Conservation (phyloP, 2,329 filamentous ascomycete species). For the Pochonia chlamydosporia region DNA sequence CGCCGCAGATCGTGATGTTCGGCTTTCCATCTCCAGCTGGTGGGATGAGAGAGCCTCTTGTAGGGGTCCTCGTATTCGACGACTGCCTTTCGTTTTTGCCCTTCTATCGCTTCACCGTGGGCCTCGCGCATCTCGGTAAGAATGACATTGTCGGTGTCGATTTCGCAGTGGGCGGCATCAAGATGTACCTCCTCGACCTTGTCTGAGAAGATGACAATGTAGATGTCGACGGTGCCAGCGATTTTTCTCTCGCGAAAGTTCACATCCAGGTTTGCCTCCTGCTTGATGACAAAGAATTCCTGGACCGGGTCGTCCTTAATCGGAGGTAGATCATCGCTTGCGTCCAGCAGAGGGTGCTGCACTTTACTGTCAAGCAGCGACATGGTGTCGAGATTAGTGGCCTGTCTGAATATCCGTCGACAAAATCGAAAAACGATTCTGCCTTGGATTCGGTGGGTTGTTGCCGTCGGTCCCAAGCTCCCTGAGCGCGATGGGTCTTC, state of each 20-base stretch:
- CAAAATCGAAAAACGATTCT: background rate
- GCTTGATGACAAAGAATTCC: slow-evolving; percentile 61
- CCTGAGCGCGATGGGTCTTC: slow-evolving; percentile 1
- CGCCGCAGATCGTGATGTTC: slow-evolving; percentile 71
- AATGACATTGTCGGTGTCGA: slow-evolving; percentile 48
- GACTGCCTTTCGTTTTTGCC: slow-evolving; percentile 33
- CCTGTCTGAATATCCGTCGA: background rate
- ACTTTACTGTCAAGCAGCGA: slow-evolving; percentile 2
- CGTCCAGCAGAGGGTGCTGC: slow-evolving; percentile 23
- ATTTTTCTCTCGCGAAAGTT: slow-evolving; percentile 73
- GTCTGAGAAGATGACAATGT: slow-evolving; percentile 59
- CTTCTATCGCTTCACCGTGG: slow-evolving; percentile 28
- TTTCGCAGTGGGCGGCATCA: slow-evolving; percentile 57
- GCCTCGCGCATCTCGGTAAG: slow-evolving; percentile 36
- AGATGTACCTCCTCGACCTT: slow-evolving; percentile 53
- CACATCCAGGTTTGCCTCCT: slow-evolving; percentile 84
- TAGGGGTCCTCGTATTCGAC: slow-evolving; percentile 59
- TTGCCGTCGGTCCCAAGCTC: background rate
- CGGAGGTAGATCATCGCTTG: slow-evolving; percentile 25
- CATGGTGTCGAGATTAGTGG: slow-evolving; percentile 5
- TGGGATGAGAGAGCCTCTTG: slow-evolving; percentile 54
- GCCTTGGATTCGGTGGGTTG: background rate
- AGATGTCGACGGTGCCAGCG: slow-evolving; percentile 75
- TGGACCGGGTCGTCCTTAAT: slow-evolving; percentile 29
- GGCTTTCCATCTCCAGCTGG: slow-evolving; percentile 56